A percentile compares a stretch with the other conserved stretches of the same genome.
Evolutionary conservation across 2,329 filamentous ascomycete genomes (phyloP).

Genomic region (Colletotrichum sansevieriae): DNA sequence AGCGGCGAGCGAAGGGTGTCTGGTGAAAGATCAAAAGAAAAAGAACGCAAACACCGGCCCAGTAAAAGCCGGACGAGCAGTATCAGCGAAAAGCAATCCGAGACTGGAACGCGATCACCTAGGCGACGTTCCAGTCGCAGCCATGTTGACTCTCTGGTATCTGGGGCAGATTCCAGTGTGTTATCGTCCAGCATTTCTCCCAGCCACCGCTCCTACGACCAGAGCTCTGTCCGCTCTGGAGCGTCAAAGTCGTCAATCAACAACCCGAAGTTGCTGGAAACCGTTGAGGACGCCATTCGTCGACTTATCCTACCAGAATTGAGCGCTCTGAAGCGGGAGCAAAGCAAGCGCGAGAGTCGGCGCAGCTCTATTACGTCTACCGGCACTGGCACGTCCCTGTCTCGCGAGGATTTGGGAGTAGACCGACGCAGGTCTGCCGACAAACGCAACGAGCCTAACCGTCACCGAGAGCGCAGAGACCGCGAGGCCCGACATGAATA

Average conservation of each 20-base stretch:
- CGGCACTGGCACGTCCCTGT: conserved; percentile 61
- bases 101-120: conserved; percentile 58
- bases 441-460: conserved; percentile 62
- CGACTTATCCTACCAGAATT: conserved; percentile 91
- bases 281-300: conserved; percentile 93
- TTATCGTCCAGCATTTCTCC: conserved; percentile 66
- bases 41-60: conserved; percentile 63
- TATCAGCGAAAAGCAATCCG: conserved; percentile 60
- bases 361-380: conserved; percentile 74
- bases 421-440: conserved; percentile 73
- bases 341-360: conserved; percentile 80
- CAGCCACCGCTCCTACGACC: conserved; percentile 68
- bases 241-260: conserved; percentile 81
- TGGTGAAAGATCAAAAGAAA: conserved; percentile 59
- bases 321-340: conserved; percentile 90
- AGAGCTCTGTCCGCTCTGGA: conserved; percentile 64
- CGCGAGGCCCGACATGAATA: conserved; percentile 69
- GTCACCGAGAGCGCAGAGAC: conserved; percentile 49
- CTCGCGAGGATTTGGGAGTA: conserved; percentile 68
- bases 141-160: conserved; percentile 66
- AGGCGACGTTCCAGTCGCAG: conserved; percentile 65
- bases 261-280: conserved; percentile 90
- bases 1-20: conserved; percentile 56
- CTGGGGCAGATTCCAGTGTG: conserved; percentile 66
- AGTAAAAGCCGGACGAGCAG: conserved; percentile 65